Percentiles rank a stretch among this genome's conserved stretches.
These are phyloP conservation scores for Colletotrichum sp. DNA, from an alignment of 2,329 filamentous ascomycete species.

Conservation along the genomic window DNA sequence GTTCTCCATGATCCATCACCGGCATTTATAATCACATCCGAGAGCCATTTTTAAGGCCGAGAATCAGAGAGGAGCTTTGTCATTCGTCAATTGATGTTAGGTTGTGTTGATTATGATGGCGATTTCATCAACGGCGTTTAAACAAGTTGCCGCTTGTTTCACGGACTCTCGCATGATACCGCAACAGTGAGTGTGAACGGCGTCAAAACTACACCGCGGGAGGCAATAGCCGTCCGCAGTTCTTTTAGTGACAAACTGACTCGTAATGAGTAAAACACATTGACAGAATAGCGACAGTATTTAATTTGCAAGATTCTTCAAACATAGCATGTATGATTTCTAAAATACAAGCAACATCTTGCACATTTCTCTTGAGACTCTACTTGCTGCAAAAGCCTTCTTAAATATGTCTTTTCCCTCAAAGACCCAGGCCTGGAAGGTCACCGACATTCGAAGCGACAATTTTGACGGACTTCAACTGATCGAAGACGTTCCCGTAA, in stretches of 20 bases:
- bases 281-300: background rate
- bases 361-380: background rate
- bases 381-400: background rate
- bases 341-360: background rate
- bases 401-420: fast-evolving
- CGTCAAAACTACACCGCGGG: background rate
- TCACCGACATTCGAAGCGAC: background rate
- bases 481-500: background rate
- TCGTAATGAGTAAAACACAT: fast-evolving
- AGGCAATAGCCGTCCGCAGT: fast-evolving
- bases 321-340: background rate
- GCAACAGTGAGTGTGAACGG: background rate
- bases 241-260: background rate
- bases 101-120: background rate
- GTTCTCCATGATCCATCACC: background rate
- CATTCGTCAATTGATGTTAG: fast-evolving
- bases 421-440: background rate
- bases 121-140: background rate
- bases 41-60: background rate
- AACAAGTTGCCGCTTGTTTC: background rate
- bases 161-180: fast-evolving
- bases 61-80: fast-evolving
- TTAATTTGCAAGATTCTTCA: background rate
- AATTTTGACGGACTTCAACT: background rate
- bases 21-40: fast-evolving